These are phyloP conservation scores for Termitomyces sp. DNA, from an alignment of 768 basidiomycete genomes.

Conservation along the genomic window DNA sequence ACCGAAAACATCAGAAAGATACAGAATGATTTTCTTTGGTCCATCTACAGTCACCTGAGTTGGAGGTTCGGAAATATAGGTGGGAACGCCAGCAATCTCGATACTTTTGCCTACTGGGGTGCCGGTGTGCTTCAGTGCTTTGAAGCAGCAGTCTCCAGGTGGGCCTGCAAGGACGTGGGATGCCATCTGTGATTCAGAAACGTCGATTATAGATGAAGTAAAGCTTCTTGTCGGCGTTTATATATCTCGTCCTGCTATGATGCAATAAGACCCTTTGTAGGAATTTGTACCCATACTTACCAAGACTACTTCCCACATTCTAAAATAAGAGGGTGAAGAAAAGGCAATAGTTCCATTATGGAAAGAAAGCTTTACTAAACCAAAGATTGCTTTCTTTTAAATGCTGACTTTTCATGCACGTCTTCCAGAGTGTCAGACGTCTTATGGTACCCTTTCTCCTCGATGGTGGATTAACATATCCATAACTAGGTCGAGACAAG, in stretches of 20 bases:
- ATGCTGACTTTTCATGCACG: no score
- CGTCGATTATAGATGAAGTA: not conserved
- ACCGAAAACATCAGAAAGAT: conserved; percentile 54
- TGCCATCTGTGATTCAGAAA: not conserved
- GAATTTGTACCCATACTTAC: not conserved
- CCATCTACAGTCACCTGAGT: conserved; percentile 1
- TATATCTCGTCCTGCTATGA: not conserved
- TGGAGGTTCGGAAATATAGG: conserved; percentile 49
- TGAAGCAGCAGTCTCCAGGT: conserved; percentile 48
- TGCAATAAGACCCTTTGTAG: not conserved
- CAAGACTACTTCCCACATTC: not conserved
- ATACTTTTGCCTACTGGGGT: conserved; percentile 35
- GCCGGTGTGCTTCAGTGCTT: conserved; percentile 46
- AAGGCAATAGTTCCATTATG: not conserved
- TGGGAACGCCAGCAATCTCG: conserved; percentile 36
- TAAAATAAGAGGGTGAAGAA: not conserved
- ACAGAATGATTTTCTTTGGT: conserved; percentile 45
- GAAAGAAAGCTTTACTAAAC: no score
- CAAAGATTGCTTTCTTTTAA: no score
- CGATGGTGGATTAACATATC: no score
- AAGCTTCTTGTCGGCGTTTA: not conserved
- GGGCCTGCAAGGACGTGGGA: conserved; percentile 34
- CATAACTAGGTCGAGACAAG: no score
- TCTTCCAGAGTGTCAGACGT: no score
- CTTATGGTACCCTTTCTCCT: no score